Conservation (phyloP, 495 filamentous ascomycete species). For the Aspergillus egyptiacus region DNA sequence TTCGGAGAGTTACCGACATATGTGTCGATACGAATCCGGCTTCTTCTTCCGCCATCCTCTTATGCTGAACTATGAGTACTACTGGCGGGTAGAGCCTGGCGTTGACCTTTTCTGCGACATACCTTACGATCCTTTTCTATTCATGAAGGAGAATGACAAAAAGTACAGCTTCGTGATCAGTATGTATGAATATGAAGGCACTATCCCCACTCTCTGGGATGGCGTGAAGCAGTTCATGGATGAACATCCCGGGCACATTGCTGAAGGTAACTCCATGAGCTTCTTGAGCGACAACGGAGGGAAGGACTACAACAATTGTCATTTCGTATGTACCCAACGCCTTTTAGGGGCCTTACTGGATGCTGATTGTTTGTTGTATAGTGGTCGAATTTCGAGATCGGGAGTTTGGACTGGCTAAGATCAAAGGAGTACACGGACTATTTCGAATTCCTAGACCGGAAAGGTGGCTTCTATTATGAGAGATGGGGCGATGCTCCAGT, state of each 20-base stretch:
- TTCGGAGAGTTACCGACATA: slow-evolving; percentile 84
- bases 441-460: slow-evolving; percentile 70
- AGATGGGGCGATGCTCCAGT: slow-evolving; percentile 89
- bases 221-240: slow-evolving; percentile 87
- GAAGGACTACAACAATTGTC: slow-evolving; percentile 89
- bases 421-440: slow-evolving; percentile 74
- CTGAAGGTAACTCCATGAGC: slow-evolving; percentile 74
- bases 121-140: slow-evolving; percentile 76
- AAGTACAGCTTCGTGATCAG: slow-evolving; percentile 88
- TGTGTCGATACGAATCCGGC: slow-evolving; percentile 90
- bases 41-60: slow-evolving; percentile 86
- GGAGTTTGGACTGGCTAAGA: slow-evolving; percentile 76
- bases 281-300: slow-evolving; percentile 91
- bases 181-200: slow-evolving; percentile 92
- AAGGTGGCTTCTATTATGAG: slow-evolving; percentile 91
- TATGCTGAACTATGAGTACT: slow-evolving; percentile 83
- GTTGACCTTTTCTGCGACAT: slow-evolving; percentile 85
- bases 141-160: slow-evolving; percentile 82
- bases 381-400: slow-evolving; percentile 94
- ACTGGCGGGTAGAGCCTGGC: slow-evolving; percentile 89
- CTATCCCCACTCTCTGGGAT: slow-evolving; percentile 93
- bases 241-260: slow-evolving; percentile 81
- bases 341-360: neutral
- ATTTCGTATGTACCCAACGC: slow-evolving; percentile 63
- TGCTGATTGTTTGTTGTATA: slow-evolving; percentile 25